Base-by-base conservation (phyloP, 345 rosid species). In the Alliaria petiolata region DNA sequence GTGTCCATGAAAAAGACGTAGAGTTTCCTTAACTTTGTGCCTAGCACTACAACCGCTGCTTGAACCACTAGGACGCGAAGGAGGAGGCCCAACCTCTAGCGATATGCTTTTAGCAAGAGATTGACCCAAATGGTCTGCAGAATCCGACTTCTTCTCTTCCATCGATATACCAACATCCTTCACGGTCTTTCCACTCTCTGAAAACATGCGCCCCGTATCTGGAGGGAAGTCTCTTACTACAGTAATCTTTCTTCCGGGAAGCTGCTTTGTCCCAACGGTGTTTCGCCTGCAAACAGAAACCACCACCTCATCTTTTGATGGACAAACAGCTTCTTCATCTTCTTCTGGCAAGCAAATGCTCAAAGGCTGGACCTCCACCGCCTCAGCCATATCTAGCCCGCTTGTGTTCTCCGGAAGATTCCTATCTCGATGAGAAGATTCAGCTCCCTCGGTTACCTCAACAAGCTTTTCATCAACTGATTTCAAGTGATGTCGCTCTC, bases 141-240 rank as follows among this genome's bases (percentile, higher is more conserved):
- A 9, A 46, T 31, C 70, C 62, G 59, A 63, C 61, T 55, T 78
- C 62, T 76, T 58, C 26, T 35, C 57, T 76, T 75, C 56, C 8
- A 4, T 50, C 46, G 53, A 50, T 53, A 70, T 31, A 62, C 47
- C 22, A 50, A 38, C 65, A 50, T 46, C 65, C 47, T 70, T 20
- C 13, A 9, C 13, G 52, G 40, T 6, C 63, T 33, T 77, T 54
- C 67, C 80, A 54, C 61, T 61, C 11, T 22, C 7, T 65, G 49
- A 44, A 77, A 85, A 76, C 36, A 77, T 85, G 67, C 78, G 65
- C 71, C 89, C 86, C 53, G 83, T 83, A 26, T 52, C 31, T 9
- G 81, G 83, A 64, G 95, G 87, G 61, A 83, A 91, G 67, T 82
- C 81, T 75, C 91, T 80, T 12, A 77, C 53, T 35, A 84, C 86